These are phyloP conservation scores for Cercophora scortea DNA, from an alignment of 495 filamentous ascomycete genomes.

Conservation along the genomic window DNA sequence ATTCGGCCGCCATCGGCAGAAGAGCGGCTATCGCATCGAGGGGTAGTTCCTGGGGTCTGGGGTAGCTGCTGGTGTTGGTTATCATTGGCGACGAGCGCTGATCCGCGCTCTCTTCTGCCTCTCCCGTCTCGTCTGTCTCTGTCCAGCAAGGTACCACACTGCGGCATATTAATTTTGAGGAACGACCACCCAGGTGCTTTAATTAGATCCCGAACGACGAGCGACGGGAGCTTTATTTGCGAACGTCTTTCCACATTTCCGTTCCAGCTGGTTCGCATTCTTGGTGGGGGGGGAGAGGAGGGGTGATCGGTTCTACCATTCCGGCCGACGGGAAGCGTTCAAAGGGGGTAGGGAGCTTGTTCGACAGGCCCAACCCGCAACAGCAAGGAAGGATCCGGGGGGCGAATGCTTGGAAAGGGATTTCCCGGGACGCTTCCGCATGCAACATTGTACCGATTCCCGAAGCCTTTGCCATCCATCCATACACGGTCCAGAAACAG, in stretches of 20 bases:
- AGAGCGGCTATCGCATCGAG: slow-evolving; percentile 14
- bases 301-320: neutral
- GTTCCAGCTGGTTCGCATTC: neutral
- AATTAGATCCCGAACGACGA: neutral
- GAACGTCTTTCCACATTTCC: too few species aligned
- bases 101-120: neutral
- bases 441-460: neutral
- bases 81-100: slow-evolving; percentile 4
- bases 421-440: slow-evolving; percentile 19
- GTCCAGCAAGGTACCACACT: neutral
- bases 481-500: too few species aligned
- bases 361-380: neutral
- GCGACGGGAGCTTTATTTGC: too few species aligned
- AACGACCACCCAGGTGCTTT: neutral
- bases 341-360: neutral
- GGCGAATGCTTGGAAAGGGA: slow-evolving; percentile 11
- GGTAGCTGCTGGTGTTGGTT: neutral
- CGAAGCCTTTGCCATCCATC: too few species aligned
- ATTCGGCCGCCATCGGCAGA: slow-evolving; percentile 20
- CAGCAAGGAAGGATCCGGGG: neutral
- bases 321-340: slow-evolving; percentile 2
- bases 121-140: too few species aligned
- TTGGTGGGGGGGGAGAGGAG: neutral
- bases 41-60: too few species aligned
- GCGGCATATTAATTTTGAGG: too few species aligned